These are phyloP conservation scores for Penstemon eatonii DNA, from an alignment of 257 asterid genomes.

Conservation along the genomic window DNA sequence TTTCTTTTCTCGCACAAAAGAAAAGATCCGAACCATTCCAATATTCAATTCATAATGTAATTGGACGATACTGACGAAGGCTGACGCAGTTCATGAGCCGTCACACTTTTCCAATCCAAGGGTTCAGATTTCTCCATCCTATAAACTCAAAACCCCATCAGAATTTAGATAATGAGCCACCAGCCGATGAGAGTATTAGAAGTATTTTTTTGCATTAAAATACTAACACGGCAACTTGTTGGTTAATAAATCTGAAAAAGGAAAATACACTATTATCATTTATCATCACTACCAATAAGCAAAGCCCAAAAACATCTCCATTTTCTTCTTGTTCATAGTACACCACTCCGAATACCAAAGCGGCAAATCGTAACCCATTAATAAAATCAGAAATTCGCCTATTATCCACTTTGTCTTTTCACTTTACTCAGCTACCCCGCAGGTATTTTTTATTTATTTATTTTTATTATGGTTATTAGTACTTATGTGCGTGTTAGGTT, in stretches of 20 bases:
- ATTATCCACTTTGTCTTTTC: not conserved
- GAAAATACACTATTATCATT: not conserved
- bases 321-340: not conserved
- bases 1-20: too few relatives aligned
- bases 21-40: too few relatives aligned
- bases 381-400: slow-evolving; percentile 1
- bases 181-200: too few relatives aligned
- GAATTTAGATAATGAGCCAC: not conserved
- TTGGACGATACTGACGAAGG: not conserved
- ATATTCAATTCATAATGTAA: too few relatives aligned
- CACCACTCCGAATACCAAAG: slow-evolving; percentile 10
- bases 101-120: slow-evolving; percentile 23
- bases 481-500: not conserved
- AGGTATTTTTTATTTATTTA: slow-evolving; percentile 21
- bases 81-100: slow-evolving; percentile 20
- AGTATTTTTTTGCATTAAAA: too few relatives aligned
- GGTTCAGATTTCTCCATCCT: slow-evolving; percentile 21
- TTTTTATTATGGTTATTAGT: not conserved
- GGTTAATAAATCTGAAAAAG: too few relatives aligned
- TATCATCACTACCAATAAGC: slow-evolving; percentile 13
- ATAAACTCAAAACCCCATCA: slow-evolving; percentile 4
- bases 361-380: slow-evolving; percentile 18
- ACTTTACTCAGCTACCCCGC: slow-evolving; percentile 10
- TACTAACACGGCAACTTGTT: too few relatives aligned
- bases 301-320: slow-evolving; percentile 27